Conservation (phyloP, 768 basidiomycete genomes). For the Pleurotus djamor region DNA sequence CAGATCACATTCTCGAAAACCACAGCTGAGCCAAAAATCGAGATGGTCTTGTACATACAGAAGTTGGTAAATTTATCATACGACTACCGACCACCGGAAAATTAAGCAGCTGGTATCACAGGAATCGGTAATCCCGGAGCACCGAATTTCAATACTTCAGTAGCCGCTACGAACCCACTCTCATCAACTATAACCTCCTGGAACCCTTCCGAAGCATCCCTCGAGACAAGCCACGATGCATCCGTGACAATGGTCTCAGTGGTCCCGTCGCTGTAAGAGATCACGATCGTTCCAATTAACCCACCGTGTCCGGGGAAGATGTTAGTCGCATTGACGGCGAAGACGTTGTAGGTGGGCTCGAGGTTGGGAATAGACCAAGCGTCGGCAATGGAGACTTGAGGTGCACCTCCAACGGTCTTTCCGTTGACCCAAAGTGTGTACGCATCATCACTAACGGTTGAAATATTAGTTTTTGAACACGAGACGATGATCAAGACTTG, state of each 20-base stretch:
- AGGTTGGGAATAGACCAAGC: slow-evolving; percentile 24
- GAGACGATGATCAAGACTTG: not conserved
- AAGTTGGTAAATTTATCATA: no score
- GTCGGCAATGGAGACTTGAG: slow-evolving; percentile 13
- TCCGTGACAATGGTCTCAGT: slow-evolving; percentile 16
- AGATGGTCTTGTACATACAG: no score
- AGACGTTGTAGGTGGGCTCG: slow-evolving; percentile 15
- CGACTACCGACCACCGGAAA: no score
- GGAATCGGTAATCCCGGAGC: not conserved
- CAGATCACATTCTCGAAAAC: no score
- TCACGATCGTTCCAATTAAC: slow-evolving; percentile 16
- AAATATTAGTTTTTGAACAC: not conserved
- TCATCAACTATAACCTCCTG: slow-evolving; percentile 26
- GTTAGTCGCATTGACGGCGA: slow-evolving; percentile 23
- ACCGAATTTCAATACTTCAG: slow-evolving; percentile 6
- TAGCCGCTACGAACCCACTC: slow-evolving; percentile 23
- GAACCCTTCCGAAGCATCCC: slow-evolving; percentile 21
- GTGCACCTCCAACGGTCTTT: slow-evolving; percentile 17
- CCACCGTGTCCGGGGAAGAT: slow-evolving; percentile 24
- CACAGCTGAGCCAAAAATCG: no score
- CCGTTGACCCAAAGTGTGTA: slow-evolving; percentile 6
- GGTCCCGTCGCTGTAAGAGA: slow-evolving; percentile 20
- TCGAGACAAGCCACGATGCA: slow-evolving; percentile 17
- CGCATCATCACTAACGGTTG: not conserved
- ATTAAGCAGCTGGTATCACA: no score